Conservation (phyloP, 2,329 filamentous ascomycete genomes). For the Fusarium subtropicale region DNA sequence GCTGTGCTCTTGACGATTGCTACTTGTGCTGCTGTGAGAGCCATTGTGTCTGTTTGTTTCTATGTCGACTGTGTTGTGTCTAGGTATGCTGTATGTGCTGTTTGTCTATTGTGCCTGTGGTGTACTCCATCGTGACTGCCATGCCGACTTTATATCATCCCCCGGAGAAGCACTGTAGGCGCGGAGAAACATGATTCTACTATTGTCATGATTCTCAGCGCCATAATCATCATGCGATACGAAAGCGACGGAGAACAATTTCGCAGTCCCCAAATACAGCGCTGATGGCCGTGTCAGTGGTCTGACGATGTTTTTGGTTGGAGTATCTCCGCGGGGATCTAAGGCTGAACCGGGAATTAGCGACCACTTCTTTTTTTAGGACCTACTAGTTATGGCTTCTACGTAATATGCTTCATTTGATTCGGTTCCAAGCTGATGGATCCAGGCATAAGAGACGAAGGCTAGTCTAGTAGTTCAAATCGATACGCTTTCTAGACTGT, state of each 20-base stretch:
- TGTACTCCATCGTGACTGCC: background rate
- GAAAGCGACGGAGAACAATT: constrained; percentile 6
- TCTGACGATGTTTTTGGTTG: constrained; percentile 37
- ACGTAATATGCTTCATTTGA: constrained; percentile 12
- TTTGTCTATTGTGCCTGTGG: background rate
- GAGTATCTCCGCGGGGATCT: constrained; percentile 44
- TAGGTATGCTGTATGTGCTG: background rate
- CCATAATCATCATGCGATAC: constrained; percentile 27
- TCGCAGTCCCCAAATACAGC: constrained; percentile 10
- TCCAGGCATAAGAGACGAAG: background rate
- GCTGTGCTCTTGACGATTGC: constrained; percentile 81
- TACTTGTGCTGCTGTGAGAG: constrained; percentile 72
- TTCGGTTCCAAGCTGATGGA: constrained; percentile 13
- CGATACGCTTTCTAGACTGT: background rate
- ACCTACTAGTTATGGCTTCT: constrained; percentile 11
- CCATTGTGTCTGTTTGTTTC: constrained; percentile 48
- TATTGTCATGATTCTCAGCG: constrained; percentile 4
- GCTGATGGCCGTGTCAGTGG: constrained; percentile 35
- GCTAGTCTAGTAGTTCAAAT: background rate
- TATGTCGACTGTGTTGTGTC: background rate
- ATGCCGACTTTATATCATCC: constrained; percentile 37
- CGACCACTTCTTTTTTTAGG: constrained; percentile 14
- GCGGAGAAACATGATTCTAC: constrained; percentile 41
- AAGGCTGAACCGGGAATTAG: background rate
- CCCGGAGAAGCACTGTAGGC: constrained; percentile 38